phyloP scores from a whole-genome alignment of 2,329 filamentous ascomycete species.

The Nemania sp. region DNA sequence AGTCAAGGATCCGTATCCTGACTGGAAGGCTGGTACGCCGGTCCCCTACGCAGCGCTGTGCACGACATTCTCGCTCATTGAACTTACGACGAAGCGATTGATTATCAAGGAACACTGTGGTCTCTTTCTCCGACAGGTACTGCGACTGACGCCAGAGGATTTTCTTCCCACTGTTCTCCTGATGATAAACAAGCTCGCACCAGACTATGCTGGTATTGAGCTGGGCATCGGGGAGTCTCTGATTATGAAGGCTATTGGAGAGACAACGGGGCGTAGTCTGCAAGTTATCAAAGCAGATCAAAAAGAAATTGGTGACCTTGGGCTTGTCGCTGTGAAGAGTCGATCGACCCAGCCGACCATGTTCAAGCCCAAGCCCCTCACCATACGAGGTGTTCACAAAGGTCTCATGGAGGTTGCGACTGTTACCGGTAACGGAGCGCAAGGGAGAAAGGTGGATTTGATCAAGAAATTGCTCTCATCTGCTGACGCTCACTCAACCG shows the following conservation, averaged over 20 bases:
- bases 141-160: slow-evolving; percentile 85
- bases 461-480: slow-evolving; percentile 97
- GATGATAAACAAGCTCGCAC: slow-evolving; percentile 97
- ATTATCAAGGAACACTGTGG: slow-evolving; percentile 88
- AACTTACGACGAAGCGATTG: slow-evolving; percentile 90
- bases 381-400: slow-evolving; percentile 82
- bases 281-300: slow-evolving; percentile 93
- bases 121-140: slow-evolving; percentile 89
- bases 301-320: slow-evolving; percentile 93
- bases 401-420: slow-evolving; percentile 88
- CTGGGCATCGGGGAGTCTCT: slow-evolving; percentile 97
- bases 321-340: slow-evolving; percentile 93
- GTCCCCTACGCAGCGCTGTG: slow-evolving; percentile 95
- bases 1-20: slow-evolving; percentile 82
- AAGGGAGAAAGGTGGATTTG: slow-evolving; percentile 85
- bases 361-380: slow-evolving; percentile 95
- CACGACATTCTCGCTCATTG: slow-evolving; percentile 90
- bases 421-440: slow-evolving; percentile 81
- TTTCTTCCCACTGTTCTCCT: slow-evolving; percentile 85
- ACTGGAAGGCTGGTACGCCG: slow-evolving; percentile 87
- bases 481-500: slow-evolving; percentile 72
- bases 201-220: slow-evolving; percentile 95
- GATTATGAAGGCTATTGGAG: slow-evolving; percentile 98
- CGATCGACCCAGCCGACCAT: slow-evolving; percentile 94
- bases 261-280: slow-evolving; percentile 86